Base-by-base conservation (phyloP, 225 moss, liverwort and hornwort species). In the Neckera pumila region DNA sequence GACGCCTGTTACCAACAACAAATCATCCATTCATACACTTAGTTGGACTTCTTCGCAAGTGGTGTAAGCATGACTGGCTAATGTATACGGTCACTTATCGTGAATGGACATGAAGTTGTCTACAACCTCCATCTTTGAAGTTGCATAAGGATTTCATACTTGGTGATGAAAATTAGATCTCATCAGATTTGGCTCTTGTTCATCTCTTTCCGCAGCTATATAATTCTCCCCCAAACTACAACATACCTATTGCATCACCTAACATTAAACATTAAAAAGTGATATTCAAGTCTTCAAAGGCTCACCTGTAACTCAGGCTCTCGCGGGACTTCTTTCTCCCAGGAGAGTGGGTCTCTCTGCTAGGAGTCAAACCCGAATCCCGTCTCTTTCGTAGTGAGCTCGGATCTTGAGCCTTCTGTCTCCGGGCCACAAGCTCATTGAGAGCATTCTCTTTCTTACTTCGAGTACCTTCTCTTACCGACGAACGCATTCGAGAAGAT, bases 401-500 rank as follows among this genome's bases (percentile, higher is more conserved):
- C 42, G 97, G 95, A 36, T 97, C 98, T 85, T 97, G 98, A 80
- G 95, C 90, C 83, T 92, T 97, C 90, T 96, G 96, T 82, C 97
- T 94, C 88, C 94, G 90, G 49, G 96, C 97, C 84, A 99, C 96
- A 85, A 97, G 96, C 81, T 99, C 99, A 87, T 92, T 85, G 76
- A 99, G 89, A 54, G 99, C 99, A 84, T 93, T 97, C 80, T 99
- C 96, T 87, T 99, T 96, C 84, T 95, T 93, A 79, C 95, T 99
- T 61, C 96, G 93, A 36, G 96, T 94, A 63, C 95, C 90, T 83
- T 98, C 97, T 90, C 95, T 92, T 47, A 96, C 95, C 63, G 99
- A 99, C 3, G 99, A 99, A 38, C 99, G 95, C 95, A 99, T 96
- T 87, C 99, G 94, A 84, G 97, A 97, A 69, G 99, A 96, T 49